Percentiles rank a stretch among this genome's conserved stretches.
These are phyloP conservation scores for Monosporascus sp. DNA, from an alignment of 2,329 filamentous ascomycete genomes.

Conservation along the genomic window DNA sequence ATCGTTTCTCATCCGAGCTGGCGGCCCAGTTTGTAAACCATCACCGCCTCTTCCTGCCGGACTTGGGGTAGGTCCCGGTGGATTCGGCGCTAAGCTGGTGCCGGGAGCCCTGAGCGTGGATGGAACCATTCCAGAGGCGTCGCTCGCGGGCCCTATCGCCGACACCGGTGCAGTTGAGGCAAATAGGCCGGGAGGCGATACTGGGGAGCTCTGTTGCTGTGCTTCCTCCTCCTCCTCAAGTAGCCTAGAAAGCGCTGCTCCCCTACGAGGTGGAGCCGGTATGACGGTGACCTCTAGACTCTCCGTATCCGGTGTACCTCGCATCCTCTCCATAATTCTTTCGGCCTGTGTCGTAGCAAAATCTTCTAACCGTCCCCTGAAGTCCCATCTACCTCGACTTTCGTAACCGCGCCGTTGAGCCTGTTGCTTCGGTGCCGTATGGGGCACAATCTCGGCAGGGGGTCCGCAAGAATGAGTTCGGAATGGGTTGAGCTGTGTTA, in stretches of 20 bases:
- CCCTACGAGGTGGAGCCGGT: constrained; percentile 55
- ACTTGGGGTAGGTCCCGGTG: constrained; percentile 9
- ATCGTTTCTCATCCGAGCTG: constrained; percentile 5
- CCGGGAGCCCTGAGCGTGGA: constrained; percentile 7
- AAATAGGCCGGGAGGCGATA: not conserved
- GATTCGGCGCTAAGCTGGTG: constrained; percentile 10
- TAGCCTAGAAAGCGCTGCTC: constrained; percentile 50
- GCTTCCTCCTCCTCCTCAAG: constrained; percentile 46
- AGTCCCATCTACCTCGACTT: constrained; percentile 44
- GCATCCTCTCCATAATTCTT: constrained; percentile 50
- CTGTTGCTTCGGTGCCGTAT: constrained; percentile 21
- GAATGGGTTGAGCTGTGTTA: constrained; percentile 17
- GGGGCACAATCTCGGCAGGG: constrained; percentile 27
- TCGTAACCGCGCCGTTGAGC: constrained; percentile 20
- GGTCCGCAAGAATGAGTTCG: constrained; percentile 17
- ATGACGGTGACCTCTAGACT: constrained; percentile 56
- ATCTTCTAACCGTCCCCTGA: constrained; percentile 52
- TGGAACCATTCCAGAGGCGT: constrained; percentile 6
- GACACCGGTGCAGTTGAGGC: constrained; percentile 3
- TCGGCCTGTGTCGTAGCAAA: constrained; percentile 59
- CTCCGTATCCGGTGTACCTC: constrained; percentile 48
- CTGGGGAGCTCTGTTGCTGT: constrained; percentile 4
- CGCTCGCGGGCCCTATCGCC: constrained; percentile 6
- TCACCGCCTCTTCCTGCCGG: constrained; percentile 12
- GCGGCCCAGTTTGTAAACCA: constrained; percentile 5